Evolutionary conservation across 1,284 basidiomycete genomes (phyloP), one percentile per base, ranked within the genome.

Genomic region (Apiotrichum gracile): DNA sequence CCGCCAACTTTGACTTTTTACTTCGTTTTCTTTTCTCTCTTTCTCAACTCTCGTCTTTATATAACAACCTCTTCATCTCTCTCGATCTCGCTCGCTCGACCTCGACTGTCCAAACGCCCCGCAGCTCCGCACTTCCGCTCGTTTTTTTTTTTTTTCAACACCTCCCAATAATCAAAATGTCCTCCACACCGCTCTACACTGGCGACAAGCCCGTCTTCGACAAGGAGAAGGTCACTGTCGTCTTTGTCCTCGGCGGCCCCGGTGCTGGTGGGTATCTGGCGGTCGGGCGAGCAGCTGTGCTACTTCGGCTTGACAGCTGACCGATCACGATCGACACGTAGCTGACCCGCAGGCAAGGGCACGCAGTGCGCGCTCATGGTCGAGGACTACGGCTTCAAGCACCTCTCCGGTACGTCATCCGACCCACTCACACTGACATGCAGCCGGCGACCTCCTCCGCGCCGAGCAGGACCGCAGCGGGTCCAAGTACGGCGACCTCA

Each of bases 191-290:
- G 21, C 58, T 51, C 34, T 52, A 51, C 33, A 45, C 54, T 25
- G 48, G 45, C 19, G 59, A 62, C 25, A 53, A 61, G 47, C 70
- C 83, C 16, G 80, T 78, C 13, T 97, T 97, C 67, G 83, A 91
- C 70, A 73, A 78, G 40, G 73, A 75, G 49, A 85, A 91, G 61
- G 85, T 97, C 61, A 86, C 83, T 24, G 92, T 99, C 57, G 81
- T 98, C 64, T 99, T 91, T 68, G 93, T 98, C 19, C 86, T 99
- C 22, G 96, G 96, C 38, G 96, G 96, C 1, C 96, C 96, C 22
- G 96, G 96, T 52, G 91, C 91, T 63, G 92, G 90, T 34, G 27
- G 16, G 43, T 45, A 21, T 16, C 5, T n/a, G n/a, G n/a, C n/a
- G n/a, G 7, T 5, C 7, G 24, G 1, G 40, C 17, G 37, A 10